These are phyloP conservation scores for Claviceps pazoutovae DNA, from an alignment of 2,329 filamentous ascomycete species.

Conservation along the genomic window DNA sequence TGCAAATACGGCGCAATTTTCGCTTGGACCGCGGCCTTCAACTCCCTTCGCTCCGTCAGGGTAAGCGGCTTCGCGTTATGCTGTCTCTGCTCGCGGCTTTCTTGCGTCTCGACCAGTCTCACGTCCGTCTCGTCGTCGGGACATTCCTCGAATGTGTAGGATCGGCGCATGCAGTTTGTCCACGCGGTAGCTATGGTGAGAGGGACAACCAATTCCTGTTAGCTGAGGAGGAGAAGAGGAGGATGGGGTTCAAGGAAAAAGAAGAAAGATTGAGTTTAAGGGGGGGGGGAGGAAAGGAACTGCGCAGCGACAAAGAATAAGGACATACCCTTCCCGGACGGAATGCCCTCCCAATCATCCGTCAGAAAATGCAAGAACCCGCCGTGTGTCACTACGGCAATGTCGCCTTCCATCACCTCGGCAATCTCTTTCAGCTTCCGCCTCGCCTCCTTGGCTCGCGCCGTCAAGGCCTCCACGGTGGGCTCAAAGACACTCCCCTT, in stretches of 20 bases:
- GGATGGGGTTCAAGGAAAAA: not conserved
- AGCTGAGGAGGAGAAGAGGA: not conserved
- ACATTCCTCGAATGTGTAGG: conserved; percentile 47
- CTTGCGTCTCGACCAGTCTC: conserved; percentile 31
- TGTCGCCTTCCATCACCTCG: conserved; percentile 38
- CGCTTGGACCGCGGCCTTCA: conserved; percentile 24
- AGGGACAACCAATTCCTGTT: too few species aligned
- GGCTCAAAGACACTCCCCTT: conserved; percentile 31
- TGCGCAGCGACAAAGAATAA: not conserved
- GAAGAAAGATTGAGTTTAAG: not conserved
- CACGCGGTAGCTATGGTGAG: conserved; percentile 49
- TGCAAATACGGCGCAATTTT: conserved; percentile 26
- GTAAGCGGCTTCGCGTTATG: conserved; percentile 27
- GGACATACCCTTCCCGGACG: conserved; percentile 25
- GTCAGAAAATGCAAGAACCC: conserved; percentile 77
- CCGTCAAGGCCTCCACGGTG: conserved; percentile 37
- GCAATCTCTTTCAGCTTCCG: conserved; percentile 37
- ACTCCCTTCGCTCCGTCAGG: conserved; percentile 30
- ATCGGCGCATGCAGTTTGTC: conserved; percentile 59
- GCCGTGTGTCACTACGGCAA: conserved; percentile 70
- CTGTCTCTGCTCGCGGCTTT: conserved; percentile 32
- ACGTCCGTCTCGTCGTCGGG: conserved; percentile 34
- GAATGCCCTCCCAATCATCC: conserved; percentile 58
- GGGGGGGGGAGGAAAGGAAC: not conserved
- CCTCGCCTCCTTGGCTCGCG: conserved; percentile 47